These are phyloP conservation scores for Pseudocercospora pini-densiflorae DNA, from an alignment of 2,329 filamentous ascomycete genomes.

Conservation along the genomic window DNA sequence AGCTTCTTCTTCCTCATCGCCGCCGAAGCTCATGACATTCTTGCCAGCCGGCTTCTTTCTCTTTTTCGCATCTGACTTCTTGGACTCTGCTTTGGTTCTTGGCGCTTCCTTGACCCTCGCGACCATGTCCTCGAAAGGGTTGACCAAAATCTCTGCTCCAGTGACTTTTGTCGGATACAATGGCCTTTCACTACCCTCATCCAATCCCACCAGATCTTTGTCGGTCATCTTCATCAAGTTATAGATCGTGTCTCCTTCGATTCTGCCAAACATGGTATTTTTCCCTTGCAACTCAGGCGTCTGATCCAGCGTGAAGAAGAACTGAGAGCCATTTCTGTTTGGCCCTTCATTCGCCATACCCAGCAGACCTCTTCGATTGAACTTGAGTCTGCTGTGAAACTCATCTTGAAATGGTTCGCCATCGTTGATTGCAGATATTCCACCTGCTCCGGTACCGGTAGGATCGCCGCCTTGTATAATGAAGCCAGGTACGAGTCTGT, in stretches of 20 bases:
- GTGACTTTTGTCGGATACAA: conserved; percentile 83
- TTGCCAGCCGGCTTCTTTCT: conserved; percentile 75
- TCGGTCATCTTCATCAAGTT: conserved; percentile 95
- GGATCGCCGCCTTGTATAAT: conserved; percentile 95
- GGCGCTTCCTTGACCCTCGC: conserved; percentile 65
- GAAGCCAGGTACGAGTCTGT: conserved; percentile 89
- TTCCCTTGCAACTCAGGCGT: conserved; percentile 85
- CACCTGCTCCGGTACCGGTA: conserved; percentile 87
- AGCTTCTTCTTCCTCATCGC: conserved; percentile 64
- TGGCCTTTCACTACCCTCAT: conserved; percentile 76
- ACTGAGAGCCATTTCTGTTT: conserved; percentile 90
- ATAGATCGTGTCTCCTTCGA: conserved; percentile 94
- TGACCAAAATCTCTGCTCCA: conserved; percentile 74
- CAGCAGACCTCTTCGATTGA: conserved; percentile 85
- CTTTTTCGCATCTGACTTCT: conserved; percentile 61
- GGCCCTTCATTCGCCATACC: conserved; percentile 94
- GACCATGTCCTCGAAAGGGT: conserved; percentile 82
- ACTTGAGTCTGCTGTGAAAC: conserved; percentile 88
- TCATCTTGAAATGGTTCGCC: conserved; percentile 85
- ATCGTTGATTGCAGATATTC: conserved; percentile 89
- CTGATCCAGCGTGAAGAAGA: conserved; percentile 87
- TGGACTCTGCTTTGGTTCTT: conserved; percentile 53
- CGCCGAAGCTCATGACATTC: conserved; percentile 75
- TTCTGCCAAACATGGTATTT: conserved; percentile 91
- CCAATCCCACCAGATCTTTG: conserved; percentile 68